Conservation (phyloP, 306 rosid species). For the Acacia melanoxylon region DNA sequence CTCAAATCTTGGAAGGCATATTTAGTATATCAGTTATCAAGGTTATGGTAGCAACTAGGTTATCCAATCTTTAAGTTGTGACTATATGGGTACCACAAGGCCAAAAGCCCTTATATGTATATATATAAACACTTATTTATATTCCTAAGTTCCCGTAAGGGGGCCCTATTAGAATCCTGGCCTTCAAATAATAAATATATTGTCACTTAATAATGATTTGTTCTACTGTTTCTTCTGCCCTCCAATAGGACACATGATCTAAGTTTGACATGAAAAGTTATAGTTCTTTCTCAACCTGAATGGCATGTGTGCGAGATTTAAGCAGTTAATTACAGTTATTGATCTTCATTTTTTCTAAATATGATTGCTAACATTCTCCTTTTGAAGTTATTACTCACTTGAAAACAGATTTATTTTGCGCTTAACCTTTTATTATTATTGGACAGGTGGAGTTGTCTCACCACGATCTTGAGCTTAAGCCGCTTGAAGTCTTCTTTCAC, state of each 20-base stretch:
- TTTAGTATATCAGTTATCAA: too few relatives aligned
- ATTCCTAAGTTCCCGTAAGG: background rate
- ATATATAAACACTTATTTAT: background rate
- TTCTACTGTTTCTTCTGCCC: background rate
- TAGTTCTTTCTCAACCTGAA: background rate
- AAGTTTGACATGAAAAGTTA: background rate
- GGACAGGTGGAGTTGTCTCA: slow-evolving; percentile 79
- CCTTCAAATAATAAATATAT: too few relatives aligned
- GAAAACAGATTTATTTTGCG: background rate
- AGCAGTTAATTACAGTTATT: slow-evolving; percentile 13
- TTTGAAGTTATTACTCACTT: background rate
- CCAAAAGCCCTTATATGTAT: too few relatives aligned
- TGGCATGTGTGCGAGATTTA: slow-evolving; percentile 9
- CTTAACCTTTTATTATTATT: slow-evolving; percentile 26
- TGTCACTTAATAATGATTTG: background rate
- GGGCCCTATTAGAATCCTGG: background rate
- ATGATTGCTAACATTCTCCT: background rate
- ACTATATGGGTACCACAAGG: too few relatives aligned
- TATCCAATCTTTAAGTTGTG: too few relatives aligned
- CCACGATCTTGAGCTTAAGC: slow-evolving; percentile 77
- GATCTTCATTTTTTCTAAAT: background rate
- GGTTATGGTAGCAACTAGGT: too few relatives aligned
- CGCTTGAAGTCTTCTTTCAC: slow-evolving; percentile 94
- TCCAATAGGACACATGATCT: background rate
- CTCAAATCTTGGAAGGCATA: too few relatives aligned